Base-by-base conservation (phyloP, 495 filamentous ascomycete species). In the Gamarada debralockiae region DNA sequence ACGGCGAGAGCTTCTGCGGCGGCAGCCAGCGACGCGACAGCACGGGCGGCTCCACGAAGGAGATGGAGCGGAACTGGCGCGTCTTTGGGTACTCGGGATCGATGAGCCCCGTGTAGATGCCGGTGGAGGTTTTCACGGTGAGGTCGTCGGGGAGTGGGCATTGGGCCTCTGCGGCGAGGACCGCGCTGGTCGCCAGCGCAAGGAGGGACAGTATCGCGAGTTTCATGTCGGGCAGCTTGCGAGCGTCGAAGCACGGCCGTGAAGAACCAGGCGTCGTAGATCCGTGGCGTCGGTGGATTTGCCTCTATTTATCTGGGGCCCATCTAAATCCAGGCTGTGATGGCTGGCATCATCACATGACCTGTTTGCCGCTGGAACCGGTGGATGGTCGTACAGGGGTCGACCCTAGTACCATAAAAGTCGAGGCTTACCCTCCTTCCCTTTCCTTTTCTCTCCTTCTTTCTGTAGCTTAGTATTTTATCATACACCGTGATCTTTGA, bases 21-120 rank as follows among this genome's bases (percentile, higher is more conserved):
- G 73, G 71, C 18, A 67, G 63, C 67, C 67, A 76, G 42, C 73
- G 67, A 13, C 58, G 61, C 23, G 58, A 59, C 15, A 67, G 66
- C 5, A 72, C 55, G 0, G 74, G 73, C 3, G 69, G 61, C 42
- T 71, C 59, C 1, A 71, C 72, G 51, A 66, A 76, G 1, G 75
- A 71, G 39, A 78, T 70, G 47, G 63, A 66, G 34, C 73, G 72
- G 59, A 74, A 78, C 45, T 73, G 68, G 36, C 71, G 70, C 7
- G 72, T 67, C 7, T 65, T 57, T 9, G 65, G 66, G 41, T 64
- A 73, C 0, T 66, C 58, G 3, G 58, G 29, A 52, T 72, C 65
- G 52, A 69, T 58, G 29, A 72, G 57, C 6, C 73, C 73, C n/a
- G 65, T 70, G 43, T 63, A 72, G 24, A 22, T 61, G 33, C 70